Base-by-base conservation (phyloP, 108 stramenopile species). In the Cyclotella cryptica region DNA sequence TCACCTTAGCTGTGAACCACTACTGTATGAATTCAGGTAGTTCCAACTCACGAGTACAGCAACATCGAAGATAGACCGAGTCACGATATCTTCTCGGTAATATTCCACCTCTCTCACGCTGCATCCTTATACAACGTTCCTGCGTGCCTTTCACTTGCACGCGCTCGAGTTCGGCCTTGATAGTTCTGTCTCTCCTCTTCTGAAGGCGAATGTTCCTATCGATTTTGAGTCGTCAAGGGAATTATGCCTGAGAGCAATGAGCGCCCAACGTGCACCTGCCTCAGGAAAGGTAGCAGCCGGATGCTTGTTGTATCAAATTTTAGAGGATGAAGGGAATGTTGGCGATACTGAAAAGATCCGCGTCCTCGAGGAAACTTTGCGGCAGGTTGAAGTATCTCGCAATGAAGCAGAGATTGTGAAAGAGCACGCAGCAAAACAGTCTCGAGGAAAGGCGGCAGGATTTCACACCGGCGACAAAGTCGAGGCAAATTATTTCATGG, bases 61-160 rank as follows among this genome's bases (percentile, higher is more conserved):
- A 62, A 54, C n/a, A 63, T 51, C 13, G 80, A 83, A 19, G 80
- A 84, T 12, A 15, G 24, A 8, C 82, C 87, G 8, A 74, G 69
- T 14, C 91, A 89, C 51, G 88, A 89, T 69, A 71, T 83, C n/a
- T 88, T 83, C 66, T 89, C 91, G 0, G 88, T 92, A 6, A 61
- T 92, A 39, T 92, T 89, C 69, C 91, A 92, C 66, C 79, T 92
- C 0, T 81, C 74, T 27, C 86, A 89, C 79, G 91, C 88, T 13
- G 87, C 91, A 12, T 80, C 85, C 24, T 71, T 89, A 40, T 59
- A 69, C 3, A 74, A 86, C 74, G 84, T 79, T 0, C 75, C 80
- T 40, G 88, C 91, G 12, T 92, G 87, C 54, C 82, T 92, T 29
- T 87, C 91, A 18, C 78, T 92, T 39, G 91, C 86, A 60, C 70